These are phyloP conservation scores for Yarrowia sp. DNA, from an alignment of 805 yeast genomes.

Conservation along the genomic window DNA sequence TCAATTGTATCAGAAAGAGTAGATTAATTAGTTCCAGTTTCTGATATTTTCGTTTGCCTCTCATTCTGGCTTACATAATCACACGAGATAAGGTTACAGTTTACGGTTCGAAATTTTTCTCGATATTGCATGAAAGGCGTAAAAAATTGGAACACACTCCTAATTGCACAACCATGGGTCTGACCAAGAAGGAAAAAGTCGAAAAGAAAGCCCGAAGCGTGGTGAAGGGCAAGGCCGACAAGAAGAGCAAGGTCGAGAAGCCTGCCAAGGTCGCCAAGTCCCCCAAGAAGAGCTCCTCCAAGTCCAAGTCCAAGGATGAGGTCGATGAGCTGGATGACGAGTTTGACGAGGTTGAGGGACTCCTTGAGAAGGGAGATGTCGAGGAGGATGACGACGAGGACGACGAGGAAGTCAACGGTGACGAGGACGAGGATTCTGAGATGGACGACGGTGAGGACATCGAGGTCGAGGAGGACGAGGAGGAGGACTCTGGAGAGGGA, in stretches of 20 bases:
- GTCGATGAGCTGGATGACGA: slow-evolving; percentile 45
- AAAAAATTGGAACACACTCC: slow-evolving; percentile 30
- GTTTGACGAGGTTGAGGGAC: slow-evolving; percentile 43
- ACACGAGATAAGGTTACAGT: slow-evolving; percentile 14
- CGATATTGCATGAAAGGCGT: slow-evolving; percentile 34
- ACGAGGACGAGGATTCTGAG: slow-evolving; percentile 45
- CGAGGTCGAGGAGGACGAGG: slow-evolving; percentile 47
- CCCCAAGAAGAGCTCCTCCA: slow-evolving; percentile 13
- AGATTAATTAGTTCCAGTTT: too few species aligned
- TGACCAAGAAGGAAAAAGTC: slow-evolving; percentile 37
- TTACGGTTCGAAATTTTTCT: slow-evolving; percentile 34
- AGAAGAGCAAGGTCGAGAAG: slow-evolving; percentile 26
- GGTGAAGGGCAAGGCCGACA: slow-evolving; percentile 35
- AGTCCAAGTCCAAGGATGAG: slow-evolving; percentile 41
- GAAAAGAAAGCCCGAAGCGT: slow-evolving; percentile 35
- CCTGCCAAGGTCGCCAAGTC: slow-evolving; percentile 30
- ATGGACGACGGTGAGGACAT: slow-evolving; percentile 45
- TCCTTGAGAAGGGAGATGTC: slow-evolving; percentile 44
- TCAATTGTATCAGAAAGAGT: not conserved
- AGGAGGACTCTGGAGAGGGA: slow-evolving; percentile 49
- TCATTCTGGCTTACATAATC: too few species aligned
- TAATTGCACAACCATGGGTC: slow-evolving; percentile 36
- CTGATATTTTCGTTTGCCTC: too few species aligned
- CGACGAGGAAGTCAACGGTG: slow-evolving; percentile 45
- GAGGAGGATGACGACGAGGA: slow-evolving; percentile 48